Base-by-base conservation (phyloP, 1,139 yeast species). In the Yamadazyma buinensis region DNA sequence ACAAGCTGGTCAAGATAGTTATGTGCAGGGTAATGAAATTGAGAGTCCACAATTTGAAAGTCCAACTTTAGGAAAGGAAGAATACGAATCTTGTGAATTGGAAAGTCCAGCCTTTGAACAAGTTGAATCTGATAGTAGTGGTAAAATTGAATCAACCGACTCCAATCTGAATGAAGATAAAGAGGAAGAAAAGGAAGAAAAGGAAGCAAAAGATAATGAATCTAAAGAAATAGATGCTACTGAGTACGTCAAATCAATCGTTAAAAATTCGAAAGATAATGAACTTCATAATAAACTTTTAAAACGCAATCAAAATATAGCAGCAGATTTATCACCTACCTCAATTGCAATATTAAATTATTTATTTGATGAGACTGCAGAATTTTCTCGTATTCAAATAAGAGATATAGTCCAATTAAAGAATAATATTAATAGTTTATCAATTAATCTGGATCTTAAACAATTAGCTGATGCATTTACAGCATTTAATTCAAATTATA, bases 281-380 rank as follows among this genome's bases (percentile, higher is more conserved):
- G 19, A 17, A 17, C 19, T 17, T 17, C 5, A 26, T 23, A 23
- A 23, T 23, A 17, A 27, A n/a, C 8, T 19, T 19, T 19, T 32
- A n/a, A 23, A 15, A 21, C n/a, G 27, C n/a, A 12, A 32, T n/a
- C 6, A n/a, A n/a, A 9, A 7, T 14, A 15, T 32, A 11, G 18
- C 5, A 7, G 7, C 17, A 11, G 14, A 34, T 19, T 8, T 35
- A 11, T 31, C 35, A 5, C 7, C n/a, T 3, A 31, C 35, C 7
- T 27, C 35, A n/a, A 14, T 11, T 18, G 13, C 28, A 5, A 17
- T 35, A 3, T 21, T 35, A 10, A 32, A 35, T 28, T 11, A 30
- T 12, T 20, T 28, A 5, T 35, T 35, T 23, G 26, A 21, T 12
- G 23, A 24, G 5, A 15, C 26, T 4, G 7, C 30, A 11, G 12